These are phyloP conservation scores for Meyerozyma elateridarum DNA, from an alignment of 1,139 yeast genomes.

Conservation along the genomic window DNA sequence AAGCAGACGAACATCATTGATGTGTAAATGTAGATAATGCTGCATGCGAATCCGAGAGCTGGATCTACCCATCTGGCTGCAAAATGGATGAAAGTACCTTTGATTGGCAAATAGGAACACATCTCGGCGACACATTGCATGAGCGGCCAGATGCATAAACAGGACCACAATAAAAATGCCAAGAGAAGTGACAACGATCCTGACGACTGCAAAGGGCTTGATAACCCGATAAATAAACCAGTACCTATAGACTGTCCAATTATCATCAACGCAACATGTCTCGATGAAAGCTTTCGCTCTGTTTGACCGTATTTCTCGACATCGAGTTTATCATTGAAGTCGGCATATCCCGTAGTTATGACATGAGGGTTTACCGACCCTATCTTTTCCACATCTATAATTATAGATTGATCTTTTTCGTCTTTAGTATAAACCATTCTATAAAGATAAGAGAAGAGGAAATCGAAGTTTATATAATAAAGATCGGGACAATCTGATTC, in stretches of 20 bases:
- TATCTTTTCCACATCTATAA: conserved; percentile 24
- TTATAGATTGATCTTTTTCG: too few relatives aligned
- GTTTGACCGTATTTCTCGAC: conserved; percentile 31
- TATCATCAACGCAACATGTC: conserved; percentile 47
- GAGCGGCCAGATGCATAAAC: conserved; percentile 34
- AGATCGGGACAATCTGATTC: too few relatives aligned
- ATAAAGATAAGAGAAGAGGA: too few relatives aligned
- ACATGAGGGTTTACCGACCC: conserved; percentile 15
- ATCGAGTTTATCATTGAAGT: conserved; percentile 30
- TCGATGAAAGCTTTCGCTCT: conserved; percentile 33
- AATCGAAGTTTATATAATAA: too few relatives aligned
- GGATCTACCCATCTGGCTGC: conserved; percentile 38
- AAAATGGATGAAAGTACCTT: conserved; percentile 34
- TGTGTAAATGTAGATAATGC: conserved; percentile 33
- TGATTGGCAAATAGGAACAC: conserved; percentile 37
- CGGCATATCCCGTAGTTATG: conserved; percentile 20
- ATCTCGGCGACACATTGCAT: conserved; percentile 39
- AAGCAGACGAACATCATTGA: conserved; percentile 35
- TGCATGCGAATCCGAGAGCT: conserved; percentile 36
- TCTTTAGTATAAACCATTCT: too few relatives aligned
- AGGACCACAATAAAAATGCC: conserved; percentile 32
- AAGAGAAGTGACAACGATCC: conserved; percentile 37
- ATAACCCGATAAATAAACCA: conserved; percentile 40
- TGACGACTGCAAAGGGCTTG: conserved; percentile 28
- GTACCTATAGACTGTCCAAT: conserved; percentile 51